Evolutionary conservation across 257 asterid genomes (phyloP).

Genomic region (Solanum microdontum): DNA sequence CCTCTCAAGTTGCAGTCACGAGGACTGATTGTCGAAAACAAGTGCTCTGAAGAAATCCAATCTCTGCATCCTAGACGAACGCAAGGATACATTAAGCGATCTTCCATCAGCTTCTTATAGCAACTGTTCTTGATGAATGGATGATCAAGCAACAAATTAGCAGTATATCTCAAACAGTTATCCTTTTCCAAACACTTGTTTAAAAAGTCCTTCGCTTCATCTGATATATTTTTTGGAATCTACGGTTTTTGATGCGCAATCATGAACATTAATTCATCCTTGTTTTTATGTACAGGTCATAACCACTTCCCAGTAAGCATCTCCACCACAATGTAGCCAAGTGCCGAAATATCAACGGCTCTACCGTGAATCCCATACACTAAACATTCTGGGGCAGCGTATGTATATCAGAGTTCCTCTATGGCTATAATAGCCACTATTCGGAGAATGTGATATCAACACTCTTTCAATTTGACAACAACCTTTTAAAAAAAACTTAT

Average conservation of each 20-base stretch:
- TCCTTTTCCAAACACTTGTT: background rate
- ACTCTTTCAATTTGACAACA: too few relatives aligned
- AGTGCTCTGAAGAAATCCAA: background rate
- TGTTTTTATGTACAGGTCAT: background rate
- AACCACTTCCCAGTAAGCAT: background rate
- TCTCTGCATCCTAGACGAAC: background rate
- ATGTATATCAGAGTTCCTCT: background rate
- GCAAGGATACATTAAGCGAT: background rate
- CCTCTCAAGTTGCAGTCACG: background rate
- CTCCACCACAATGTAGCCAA: background rate
- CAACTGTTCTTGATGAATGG: background rate
- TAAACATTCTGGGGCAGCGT: background rate
- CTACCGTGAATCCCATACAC: background rate
- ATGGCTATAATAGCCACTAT: background rate
- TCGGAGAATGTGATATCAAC: too few relatives aligned
- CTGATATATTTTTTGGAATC: background rate
- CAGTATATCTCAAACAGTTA: background rate
- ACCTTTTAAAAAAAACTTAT: too few relatives aligned
- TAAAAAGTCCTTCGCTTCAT: background rate
- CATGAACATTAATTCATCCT: background rate
- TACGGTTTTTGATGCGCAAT: background rate
- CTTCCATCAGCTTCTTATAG: background rate
- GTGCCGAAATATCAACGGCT: background rate
- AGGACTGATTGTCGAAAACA: background rate
- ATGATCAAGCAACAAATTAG: background rate